phyloP scores from a whole-genome alignment of 148 eudicot species.

The Hydrangea macrophylla region DNA sequence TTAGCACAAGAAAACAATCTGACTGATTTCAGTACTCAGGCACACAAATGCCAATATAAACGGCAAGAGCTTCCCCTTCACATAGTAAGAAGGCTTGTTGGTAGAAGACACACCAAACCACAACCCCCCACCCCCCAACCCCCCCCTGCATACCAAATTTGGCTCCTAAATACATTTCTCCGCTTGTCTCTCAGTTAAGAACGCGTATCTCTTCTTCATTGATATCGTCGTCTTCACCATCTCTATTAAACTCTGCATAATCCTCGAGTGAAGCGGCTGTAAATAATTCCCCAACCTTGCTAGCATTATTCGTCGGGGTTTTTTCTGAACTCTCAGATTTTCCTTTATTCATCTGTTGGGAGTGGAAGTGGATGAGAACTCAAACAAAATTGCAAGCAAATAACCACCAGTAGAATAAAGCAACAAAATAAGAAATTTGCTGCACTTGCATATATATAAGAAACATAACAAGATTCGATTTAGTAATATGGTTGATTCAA shows the following conservation, averaged over 20 bases:
- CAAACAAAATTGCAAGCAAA: not conserved
- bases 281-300: constrained; percentile 61
- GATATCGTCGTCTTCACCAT: constrained; percentile 28
- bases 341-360: constrained; percentile 72
- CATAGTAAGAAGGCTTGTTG: not conserved
- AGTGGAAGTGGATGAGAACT: not conserved
- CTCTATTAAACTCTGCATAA: constrained; percentile 45
- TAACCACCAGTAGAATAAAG: not conserved
- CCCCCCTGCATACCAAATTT: not conserved
- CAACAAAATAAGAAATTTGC: not conserved
- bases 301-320: constrained; percentile 33
- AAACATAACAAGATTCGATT: not conserved
- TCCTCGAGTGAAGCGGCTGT: constrained; percentile 55
- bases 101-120: not conserved
- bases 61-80: not conserved
- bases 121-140: too few relatives aligned
- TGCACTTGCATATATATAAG: not conserved
- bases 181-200: constrained; percentile 17
- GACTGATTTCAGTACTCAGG: not conserved
- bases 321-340: constrained; percentile 38
- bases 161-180: not conserved
- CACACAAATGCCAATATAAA: not conserved
- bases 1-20: not conserved
- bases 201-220: constrained; percentile 25
- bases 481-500: not conserved